Percentiles rank a stretch among this genome's conserved stretches.
Evolutionary conservation across 2,329 filamentous ascomycete genomes (phyloP).

Genomic region (Penicillium hesseltinei): DNA sequence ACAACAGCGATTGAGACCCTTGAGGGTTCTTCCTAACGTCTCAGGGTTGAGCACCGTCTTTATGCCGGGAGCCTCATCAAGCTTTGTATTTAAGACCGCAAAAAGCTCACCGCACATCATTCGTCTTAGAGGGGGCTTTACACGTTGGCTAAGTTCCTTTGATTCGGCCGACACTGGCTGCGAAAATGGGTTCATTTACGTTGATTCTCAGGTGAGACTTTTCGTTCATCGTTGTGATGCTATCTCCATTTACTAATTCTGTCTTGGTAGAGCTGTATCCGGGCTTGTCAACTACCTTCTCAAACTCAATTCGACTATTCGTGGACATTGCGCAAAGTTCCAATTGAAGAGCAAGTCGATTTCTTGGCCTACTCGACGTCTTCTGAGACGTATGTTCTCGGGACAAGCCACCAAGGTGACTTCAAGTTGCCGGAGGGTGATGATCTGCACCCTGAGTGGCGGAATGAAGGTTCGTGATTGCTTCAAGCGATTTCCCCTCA

Average conservation of each 20-base stretch:
- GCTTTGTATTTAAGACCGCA: conserved; percentile 78
- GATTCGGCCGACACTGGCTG: conserved; percentile 66
- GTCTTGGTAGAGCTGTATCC: conserved; percentile 59
- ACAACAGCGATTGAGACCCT: conserved; percentile 39
- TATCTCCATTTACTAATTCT: conserved; percentile 11
- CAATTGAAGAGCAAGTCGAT: conserved; percentile 67
- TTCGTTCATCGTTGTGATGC: neutral
- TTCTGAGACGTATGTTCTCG: conserved; percentile 72
- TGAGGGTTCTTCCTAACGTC: conserved; percentile 52
- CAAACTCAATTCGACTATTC: conserved; percentile 72
- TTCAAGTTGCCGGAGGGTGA: conserved; percentile 87
- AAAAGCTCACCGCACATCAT: conserved; percentile 74
- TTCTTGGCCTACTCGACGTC: conserved; percentile 73
- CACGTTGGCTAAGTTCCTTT: conserved; percentile 71
- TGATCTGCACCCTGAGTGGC: conserved; percentile 77
- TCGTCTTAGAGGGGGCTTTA: conserved; percentile 65
- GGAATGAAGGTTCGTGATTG: conserved; percentile 60
- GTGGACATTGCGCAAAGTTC: conserved; percentile 70
- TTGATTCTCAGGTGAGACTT: conserved; percentile 57
- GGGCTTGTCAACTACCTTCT: conserved; percentile 69
- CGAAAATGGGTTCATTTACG: conserved; percentile 78
- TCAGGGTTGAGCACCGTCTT: conserved; percentile 79
- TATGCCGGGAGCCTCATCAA: conserved; percentile 73
- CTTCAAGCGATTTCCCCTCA: neutral
- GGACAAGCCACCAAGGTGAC: conserved; percentile 63